Percentiles rank a stretch among this genome's conserved stretches.
These are phyloP conservation scores for Sporothrix dimorphospora DNA, from an alignment of 2,329 filamentous ascomycete species.

Conservation along the genomic window DNA sequence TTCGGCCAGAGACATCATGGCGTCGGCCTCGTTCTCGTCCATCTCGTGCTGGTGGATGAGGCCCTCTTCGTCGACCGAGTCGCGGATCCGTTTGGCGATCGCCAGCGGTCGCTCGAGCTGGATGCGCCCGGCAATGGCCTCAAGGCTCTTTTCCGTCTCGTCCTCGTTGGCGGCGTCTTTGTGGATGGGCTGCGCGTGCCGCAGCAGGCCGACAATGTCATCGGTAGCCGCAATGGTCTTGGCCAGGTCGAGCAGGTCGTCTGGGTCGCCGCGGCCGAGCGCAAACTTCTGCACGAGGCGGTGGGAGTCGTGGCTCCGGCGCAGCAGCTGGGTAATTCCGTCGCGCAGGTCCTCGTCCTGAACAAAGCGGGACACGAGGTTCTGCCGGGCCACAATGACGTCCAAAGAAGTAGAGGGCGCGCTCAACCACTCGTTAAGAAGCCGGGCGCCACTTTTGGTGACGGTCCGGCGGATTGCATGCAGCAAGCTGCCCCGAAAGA, in stretches of 20 bases:
- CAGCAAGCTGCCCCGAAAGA: slow-evolving; percentile 79
- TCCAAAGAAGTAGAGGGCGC: slow-evolving; percentile 86
- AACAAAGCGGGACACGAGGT: slow-evolving; percentile 79
- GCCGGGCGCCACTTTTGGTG: slow-evolving; percentile 85
- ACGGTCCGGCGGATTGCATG: slow-evolving; percentile 89
- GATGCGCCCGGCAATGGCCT: slow-evolving; percentile 59
- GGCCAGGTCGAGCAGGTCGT: slow-evolving; percentile 83
- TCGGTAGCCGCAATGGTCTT: slow-evolving; percentile 77
- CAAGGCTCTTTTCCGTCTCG: slow-evolving; percentile 43
- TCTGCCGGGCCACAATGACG: slow-evolving; percentile 76
- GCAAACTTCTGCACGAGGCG: slow-evolving; percentile 93
- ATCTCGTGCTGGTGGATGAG: slow-evolving; percentile 78
- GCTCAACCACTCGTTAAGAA: slow-evolving; percentile 78
- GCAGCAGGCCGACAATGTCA: slow-evolving; percentile 60
- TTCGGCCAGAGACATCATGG: slow-evolving; percentile 74
- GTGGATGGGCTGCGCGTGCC: slow-evolving; percentile 28
- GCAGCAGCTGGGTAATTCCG: slow-evolving; percentile 67
- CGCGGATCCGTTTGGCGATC: slow-evolving; percentile 71
- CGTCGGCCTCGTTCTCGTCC: slow-evolving; percentile 70
- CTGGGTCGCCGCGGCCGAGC: slow-evolving; percentile 85
- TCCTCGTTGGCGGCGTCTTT: slow-evolving; percentile 22
- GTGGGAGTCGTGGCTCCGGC: slow-evolving; percentile 80
- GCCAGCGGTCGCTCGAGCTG: slow-evolving; percentile 67
- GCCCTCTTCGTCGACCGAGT: slow-evolving; percentile 90
- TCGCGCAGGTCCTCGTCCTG: slow-evolving; percentile 69